A percentile compares a stretch with the other conserved stretches of the same genome.
phyloP scores from a whole-genome alignment of 176 grass and related monocot species.

The Melocanna baccifera region DNA sequence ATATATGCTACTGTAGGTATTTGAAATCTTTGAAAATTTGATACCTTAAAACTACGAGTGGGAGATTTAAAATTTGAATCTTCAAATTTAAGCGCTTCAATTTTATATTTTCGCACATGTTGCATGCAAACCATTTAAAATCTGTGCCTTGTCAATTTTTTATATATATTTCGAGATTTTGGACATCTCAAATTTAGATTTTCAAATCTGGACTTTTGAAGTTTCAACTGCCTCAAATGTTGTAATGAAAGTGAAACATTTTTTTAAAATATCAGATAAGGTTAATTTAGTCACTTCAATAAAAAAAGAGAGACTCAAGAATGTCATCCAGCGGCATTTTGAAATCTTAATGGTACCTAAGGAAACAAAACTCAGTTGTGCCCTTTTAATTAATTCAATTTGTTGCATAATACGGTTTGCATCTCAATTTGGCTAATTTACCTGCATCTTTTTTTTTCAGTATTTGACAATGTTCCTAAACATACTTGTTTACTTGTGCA shows the following conservation, averaged over 20 bases:
- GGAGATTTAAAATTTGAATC: background rate
- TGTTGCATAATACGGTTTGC: slow-evolving; percentile 8
- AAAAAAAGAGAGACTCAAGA: background rate
- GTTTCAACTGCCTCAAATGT: background rate
- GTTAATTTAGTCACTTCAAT: background rate
- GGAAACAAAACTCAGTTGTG: background rate
- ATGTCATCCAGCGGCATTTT: background rate
- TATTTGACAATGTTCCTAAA: background rate
- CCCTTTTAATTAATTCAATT: slow-evolving; percentile 16
- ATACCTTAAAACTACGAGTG: background rate
- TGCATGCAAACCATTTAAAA: too few relatives aligned
- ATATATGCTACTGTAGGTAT: background rate
- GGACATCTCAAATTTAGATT: background rate
- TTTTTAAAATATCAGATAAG: background rate
- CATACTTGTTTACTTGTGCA: slow-evolving; percentile 29
- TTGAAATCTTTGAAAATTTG: background rate
- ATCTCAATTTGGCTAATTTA: slow-evolving; percentile 12
- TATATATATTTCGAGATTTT: background rate
- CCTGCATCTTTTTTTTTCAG: slow-evolving; percentile 7
- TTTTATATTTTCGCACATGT: too few relatives aligned
- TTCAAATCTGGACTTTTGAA: background rate
- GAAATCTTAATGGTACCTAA: background rate
- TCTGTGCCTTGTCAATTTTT: too few relatives aligned
- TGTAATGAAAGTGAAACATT: background rate
- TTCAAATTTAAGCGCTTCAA: background rate